phyloP scores from a whole-genome alignment of 192 early-diverging fungal genomes.

The Chytriomyces sp. region DNA sequence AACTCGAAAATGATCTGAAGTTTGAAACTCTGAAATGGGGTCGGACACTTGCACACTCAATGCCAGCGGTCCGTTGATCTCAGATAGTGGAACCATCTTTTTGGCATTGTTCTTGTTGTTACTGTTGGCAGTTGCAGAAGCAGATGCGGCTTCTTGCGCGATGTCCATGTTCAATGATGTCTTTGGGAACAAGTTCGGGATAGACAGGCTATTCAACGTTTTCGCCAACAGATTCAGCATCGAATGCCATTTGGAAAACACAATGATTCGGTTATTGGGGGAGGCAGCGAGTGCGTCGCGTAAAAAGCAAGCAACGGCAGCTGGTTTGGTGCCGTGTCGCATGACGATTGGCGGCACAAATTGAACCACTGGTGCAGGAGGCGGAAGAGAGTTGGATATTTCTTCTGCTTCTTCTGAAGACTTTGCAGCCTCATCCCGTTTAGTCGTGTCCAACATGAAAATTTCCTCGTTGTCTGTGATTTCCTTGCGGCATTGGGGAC shows the following conservation, averaged over 20 bases:
- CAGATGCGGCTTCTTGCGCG: background rate
- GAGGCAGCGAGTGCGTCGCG: slow-evolving; percentile 9
- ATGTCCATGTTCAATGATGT: background rate
- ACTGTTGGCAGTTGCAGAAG: background rate
- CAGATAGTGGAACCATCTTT: background rate
- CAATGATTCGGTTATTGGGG: slow-evolving; percentile 17
- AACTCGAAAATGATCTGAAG: background rate
- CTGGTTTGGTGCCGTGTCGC: slow-evolving; percentile 23
- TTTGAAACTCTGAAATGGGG: slow-evolving; percentile 22
- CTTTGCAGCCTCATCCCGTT: too few species aligned
- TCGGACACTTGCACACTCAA: background rate
- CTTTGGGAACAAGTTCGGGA: slow-evolving; percentile 25
- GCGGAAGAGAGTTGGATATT: too few species aligned
- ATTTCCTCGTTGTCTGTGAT: slow-evolving; percentile 14
- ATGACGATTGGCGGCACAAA: slow-evolving; percentile 20
- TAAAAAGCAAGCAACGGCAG: slow-evolving; percentile 22
- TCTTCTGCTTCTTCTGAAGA: too few species aligned
- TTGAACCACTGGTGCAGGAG: background rate
- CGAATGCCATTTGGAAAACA: slow-evolving; percentile 29
- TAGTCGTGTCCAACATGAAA: background rate
- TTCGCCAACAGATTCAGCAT: slow-evolving; percentile 19
- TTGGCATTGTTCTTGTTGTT: background rate
- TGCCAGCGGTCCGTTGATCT: background rate
- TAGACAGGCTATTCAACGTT: background rate
- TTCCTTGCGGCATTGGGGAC: slow-evolving; percentile 13